Conservation (phyloP, 2,329 filamentous ascomycete species). For the Helotiales sp. region DNA sequence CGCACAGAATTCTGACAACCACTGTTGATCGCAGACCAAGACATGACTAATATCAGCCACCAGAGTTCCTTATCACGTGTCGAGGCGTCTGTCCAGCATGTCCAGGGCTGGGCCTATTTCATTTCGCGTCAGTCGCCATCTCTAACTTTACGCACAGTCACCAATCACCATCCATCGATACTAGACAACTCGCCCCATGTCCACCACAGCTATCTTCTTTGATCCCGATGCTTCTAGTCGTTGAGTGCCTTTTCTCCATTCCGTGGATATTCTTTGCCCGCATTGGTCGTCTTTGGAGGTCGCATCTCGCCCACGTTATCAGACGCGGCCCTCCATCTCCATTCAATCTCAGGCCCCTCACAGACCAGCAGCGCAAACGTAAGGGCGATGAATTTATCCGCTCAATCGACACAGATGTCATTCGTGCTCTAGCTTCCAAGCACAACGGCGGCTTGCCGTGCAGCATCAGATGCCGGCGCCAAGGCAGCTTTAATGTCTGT, state of each 20-base stretch:
- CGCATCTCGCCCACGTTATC: not conserved
- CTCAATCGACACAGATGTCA: not conserved
- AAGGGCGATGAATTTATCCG: not conserved
- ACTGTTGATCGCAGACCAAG: no score
- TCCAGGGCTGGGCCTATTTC: no score
- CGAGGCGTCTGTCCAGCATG: not conserved
- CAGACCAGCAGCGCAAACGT: conserved; percentile 2
- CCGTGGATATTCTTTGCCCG: not conserved
- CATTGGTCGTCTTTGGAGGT: not conserved
- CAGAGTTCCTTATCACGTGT: no score
- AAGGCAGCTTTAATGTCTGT: conserved; percentile 9
- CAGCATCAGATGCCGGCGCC: not conserved
- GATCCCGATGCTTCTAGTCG: not conserved
- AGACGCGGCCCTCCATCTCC: not conserved
- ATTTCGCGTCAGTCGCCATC: not conserved
- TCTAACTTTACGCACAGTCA: not conserved
- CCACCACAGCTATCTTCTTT: not conserved
- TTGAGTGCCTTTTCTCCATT: not conserved
- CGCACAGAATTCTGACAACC: no score
- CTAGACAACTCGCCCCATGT: not conserved
- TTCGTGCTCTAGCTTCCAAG: not conserved
- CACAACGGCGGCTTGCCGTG: not conserved
- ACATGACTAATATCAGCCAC: no score
- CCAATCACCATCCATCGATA: not conserved
- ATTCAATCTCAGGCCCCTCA: conserved; percentile 2